phyloP scores from a whole-genome alignment of 768 basidiomycete species.

The Pisolithus albus region DNA sequence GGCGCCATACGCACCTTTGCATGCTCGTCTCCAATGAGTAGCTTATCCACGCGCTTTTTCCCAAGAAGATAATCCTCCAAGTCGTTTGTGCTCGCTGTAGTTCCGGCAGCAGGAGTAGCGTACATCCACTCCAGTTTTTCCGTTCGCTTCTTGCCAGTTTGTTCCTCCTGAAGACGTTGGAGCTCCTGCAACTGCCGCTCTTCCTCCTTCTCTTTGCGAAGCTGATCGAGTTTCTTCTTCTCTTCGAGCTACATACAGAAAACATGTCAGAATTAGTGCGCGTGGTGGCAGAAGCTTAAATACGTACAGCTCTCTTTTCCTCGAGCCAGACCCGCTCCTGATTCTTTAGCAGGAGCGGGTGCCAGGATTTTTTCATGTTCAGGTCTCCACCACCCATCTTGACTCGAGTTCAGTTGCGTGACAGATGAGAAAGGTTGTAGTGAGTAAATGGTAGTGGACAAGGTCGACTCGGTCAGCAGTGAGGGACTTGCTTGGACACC shows the following conservation, averaged over 20 bases:
- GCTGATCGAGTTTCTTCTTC: constrained; percentile 95
- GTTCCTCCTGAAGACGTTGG: constrained; percentile 89
- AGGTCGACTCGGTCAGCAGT: not conserved
- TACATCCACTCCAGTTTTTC: constrained; percentile 99
- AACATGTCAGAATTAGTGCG: constrained; percentile 8
- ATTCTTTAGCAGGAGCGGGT: constrained; percentile 95
- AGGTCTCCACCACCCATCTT: constrained; percentile 98
- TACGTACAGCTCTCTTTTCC: constrained; percentile 88
- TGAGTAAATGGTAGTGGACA: constrained; percentile 8
- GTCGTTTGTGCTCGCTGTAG: constrained; percentile 78
- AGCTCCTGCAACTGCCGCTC: constrained; percentile 95
- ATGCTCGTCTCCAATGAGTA: constrained; percentile 86
- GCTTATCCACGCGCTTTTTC: constrained; percentile 96
- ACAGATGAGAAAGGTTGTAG: constrained; percentile 4
- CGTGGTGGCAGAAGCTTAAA: not conserved
- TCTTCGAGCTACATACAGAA: constrained; percentile 73
- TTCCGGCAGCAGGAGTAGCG: constrained; percentile 92
- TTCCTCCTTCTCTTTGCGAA: constrained; percentile 96
- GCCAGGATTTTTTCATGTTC: constrained; percentile 99
- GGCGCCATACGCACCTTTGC: constrained; percentile 53
- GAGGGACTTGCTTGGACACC: too few species aligned
- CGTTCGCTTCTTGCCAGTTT: constrained; percentile 89
- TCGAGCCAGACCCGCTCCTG: constrained; percentile 99
- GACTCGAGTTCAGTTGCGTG: constrained; percentile 21
- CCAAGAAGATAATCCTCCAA: constrained; percentile 95